These are phyloP conservation scores for Boletus vermiculosoides DNA, from an alignment of 768 basidiomycete genomes.

Conservation along the genomic window DNA sequence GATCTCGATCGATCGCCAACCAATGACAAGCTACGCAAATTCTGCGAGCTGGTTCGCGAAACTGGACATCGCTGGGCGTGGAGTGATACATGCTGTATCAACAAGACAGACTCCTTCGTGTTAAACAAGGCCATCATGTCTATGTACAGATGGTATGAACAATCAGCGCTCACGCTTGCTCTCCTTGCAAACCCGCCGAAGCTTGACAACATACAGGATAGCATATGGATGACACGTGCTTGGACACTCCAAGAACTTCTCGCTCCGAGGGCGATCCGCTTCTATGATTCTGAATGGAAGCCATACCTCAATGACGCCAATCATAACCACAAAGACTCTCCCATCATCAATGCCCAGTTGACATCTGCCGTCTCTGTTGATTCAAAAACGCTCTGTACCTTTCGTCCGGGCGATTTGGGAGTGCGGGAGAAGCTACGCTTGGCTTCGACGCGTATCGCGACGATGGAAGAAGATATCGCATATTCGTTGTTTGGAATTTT, in stretches of 20 bases:
- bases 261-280: slow-evolving; percentile 7
- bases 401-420: neutral
- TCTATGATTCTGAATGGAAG: slow-evolving; percentile 8
- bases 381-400: neutral
- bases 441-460: slow-evolving; percentile 1
- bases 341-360: neutral
- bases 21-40: neutral
- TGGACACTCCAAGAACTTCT: slow-evolving; percentile 11
- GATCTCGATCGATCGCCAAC: slow-evolving; percentile 3
- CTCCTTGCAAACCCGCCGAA: neutral
- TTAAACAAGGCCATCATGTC: slow-evolving; percentile 1
- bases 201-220: neutral
- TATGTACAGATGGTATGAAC: slow-evolving; percentile 10
- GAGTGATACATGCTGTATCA: slow-evolving; percentile 6
- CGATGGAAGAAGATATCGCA: neutral
- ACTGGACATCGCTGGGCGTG: slow-evolving; percentile 2
- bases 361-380: neutral
- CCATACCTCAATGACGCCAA: neutral
- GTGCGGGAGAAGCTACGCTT: slow-evolving; percentile 4
- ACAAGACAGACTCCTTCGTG: neutral
- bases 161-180: neutral
- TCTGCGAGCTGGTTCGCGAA: neutral
- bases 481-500: slow-evolving; percentile 7
- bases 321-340: slow-evolving; percentile 3
- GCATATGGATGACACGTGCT: slow-evolving; percentile 5